Evolutionary conservation across 306 rosid genomes (phyloP).

Genomic region (Cucurbita moschata): DNA sequence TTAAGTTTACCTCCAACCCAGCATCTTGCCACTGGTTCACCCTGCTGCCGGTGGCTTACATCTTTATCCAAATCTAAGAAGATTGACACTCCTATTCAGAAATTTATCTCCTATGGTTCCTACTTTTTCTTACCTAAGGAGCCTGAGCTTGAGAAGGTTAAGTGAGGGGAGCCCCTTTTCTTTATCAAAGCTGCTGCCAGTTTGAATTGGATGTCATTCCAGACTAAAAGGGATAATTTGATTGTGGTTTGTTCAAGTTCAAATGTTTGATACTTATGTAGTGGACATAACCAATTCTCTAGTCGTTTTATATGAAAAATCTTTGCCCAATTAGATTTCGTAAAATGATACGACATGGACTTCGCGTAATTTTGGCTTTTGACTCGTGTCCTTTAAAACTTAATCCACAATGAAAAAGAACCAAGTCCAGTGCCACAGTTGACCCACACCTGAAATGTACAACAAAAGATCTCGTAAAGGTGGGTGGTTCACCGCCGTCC

Average conservation of each 20-base stretch:
- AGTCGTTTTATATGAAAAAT: neutral
- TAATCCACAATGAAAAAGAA: neutral
- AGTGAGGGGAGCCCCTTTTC: too few relatives aligned
- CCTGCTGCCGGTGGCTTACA: slow-evolving; percentile 64
- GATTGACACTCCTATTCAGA: too few relatives aligned
- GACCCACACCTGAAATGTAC: neutral
- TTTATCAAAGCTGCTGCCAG: neutral
- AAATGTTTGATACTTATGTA: too few relatives aligned
- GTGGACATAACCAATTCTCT: neutral
- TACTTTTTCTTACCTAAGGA: too few relatives aligned
- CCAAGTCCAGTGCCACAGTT: too few relatives aligned
- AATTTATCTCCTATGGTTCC: too few relatives aligned
- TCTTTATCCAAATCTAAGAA: too few relatives aligned
- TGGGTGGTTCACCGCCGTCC: neutral
- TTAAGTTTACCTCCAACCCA: slow-evolving; percentile 39
- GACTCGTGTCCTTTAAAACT: too few relatives aligned
- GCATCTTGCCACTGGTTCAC: slow-evolving; percentile 97
- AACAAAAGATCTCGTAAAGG: too few relatives aligned
- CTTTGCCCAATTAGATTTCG: neutral
- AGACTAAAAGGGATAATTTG: neutral
- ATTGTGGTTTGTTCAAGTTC: neutral
- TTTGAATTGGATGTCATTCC: slow-evolving; percentile 2
- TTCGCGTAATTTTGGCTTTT: neutral
- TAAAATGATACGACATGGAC: neutral
- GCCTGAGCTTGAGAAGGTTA: too few relatives aligned